phyloP scores from a whole-genome alignment of 2,329 filamentous ascomycete species.

The Pseudocercospora pini-densiflorae region DNA sequence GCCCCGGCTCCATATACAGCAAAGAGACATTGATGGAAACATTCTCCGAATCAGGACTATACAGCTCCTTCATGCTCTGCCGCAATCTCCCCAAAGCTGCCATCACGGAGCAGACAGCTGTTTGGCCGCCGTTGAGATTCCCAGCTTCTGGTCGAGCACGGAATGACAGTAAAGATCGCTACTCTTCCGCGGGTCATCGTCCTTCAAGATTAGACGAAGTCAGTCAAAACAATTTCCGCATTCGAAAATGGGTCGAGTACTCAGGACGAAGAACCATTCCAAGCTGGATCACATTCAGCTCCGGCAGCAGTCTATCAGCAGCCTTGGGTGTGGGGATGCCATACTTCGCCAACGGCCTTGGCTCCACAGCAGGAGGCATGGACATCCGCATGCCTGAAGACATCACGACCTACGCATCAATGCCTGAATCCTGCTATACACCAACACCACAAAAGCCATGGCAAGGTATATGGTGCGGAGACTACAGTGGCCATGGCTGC shows the following conservation, averaged over 20 bases:
- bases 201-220: constrained; percentile 63
- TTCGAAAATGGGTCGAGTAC: constrained; percentile 78
- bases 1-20: constrained; percentile 43
- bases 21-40: constrained; percentile 58
- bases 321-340: constrained; percentile 38
- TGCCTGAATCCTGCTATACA: constrained; percentile 76
- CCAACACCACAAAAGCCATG: constrained; percentile 81
- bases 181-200: constrained; percentile 50
- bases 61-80: constrained; percentile 71
- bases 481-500: constrained; percentile 81
- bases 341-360: constrained; percentile 30
- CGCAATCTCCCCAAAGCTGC: constrained; percentile 52
- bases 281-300: constrained; percentile 33
- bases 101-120: constrained; percentile 43
- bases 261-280: constrained; percentile 38
- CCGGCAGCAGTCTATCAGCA: constrained; percentile 28
- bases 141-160: constrained; percentile 65
- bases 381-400: constrained; percentile 56
- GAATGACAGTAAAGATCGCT: constrained; percentile 52
- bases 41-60: constrained; percentile 52
- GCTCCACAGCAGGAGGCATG: constrained; percentile 42
- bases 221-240: constrained; percentile 72
- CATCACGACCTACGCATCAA: constrained; percentile 69
- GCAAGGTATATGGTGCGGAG: constrained; percentile 89
- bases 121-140: constrained; percentile 78